These are phyloP conservation scores for Phyllachora maydis DNA, from an alignment of 2,329 filamentous ascomycete genomes.

Conservation along the genomic window DNA sequence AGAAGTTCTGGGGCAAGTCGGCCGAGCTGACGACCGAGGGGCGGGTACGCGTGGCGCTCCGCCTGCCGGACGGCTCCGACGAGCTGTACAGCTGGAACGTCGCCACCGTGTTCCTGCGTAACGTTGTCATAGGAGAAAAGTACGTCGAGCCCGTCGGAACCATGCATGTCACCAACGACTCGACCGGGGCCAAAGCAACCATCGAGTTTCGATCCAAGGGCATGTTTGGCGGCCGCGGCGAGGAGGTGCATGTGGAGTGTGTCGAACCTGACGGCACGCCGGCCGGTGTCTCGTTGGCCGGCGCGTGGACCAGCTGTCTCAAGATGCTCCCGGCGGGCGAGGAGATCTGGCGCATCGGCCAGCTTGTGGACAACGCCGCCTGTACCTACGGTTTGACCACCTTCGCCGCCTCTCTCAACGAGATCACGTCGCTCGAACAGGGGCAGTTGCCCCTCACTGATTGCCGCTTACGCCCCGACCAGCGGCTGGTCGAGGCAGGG, in stretches of 20 bases:
- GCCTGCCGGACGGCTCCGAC: conserved; percentile 35
- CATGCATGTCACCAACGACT: conserved; percentile 74
- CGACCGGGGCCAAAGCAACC: conserved; percentile 61
- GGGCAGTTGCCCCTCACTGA: conserved; percentile 63
- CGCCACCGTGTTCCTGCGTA: conserved; percentile 78
- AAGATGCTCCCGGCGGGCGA: conserved; percentile 29
- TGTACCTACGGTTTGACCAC: conserved; percentile 74
- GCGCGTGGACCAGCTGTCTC: conserved; percentile 70
- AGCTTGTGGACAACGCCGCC: conserved; percentile 57
- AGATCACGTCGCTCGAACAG: conserved; percentile 64
- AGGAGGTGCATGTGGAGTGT: conserved; percentile 66
- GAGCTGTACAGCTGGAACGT: conserved; percentile 80
- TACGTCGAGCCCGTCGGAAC: conserved; percentile 88
- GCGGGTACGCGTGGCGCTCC: conserved; percentile 57
- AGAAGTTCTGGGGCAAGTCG: conserved; percentile 98
- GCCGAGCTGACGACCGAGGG: conserved; percentile 89
- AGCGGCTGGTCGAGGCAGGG: conserved; percentile 65
- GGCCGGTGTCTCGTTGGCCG: conserved; percentile 46
- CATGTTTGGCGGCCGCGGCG: conserved; percentile 88
- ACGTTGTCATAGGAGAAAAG: conserved; percentile 95
- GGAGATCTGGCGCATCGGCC: conserved; percentile 60
- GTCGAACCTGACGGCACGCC: conserved; percentile 45
- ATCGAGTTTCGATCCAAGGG: conserved; percentile 86
- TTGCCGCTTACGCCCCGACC: conserved; percentile 66
- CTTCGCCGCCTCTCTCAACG: conserved; percentile 74